These are phyloP conservation scores for Paramecium pentaurelia DNA, from an alignment of 73 alveolate species.

Conservation along the genomic window DNA sequence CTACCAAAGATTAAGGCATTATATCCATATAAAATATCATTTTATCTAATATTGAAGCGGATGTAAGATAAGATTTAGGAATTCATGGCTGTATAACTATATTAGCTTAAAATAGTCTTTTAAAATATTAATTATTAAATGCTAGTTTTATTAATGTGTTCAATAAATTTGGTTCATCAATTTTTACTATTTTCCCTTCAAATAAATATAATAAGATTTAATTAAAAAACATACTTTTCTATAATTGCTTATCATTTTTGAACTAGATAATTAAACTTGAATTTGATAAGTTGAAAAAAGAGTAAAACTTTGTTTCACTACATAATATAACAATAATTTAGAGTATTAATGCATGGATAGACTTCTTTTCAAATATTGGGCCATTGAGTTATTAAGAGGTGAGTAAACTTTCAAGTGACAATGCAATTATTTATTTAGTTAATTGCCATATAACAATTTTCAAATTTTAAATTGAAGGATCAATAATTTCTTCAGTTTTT, in stretches of 20 bases:
- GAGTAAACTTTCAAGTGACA: not conserved
- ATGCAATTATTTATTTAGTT: not conserved
- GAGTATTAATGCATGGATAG: not conserved
- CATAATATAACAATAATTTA: not conserved
- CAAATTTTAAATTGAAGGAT: not conserved
- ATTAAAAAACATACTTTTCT: not conserved
- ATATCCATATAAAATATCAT: not conserved
- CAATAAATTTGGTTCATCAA: not conserved
- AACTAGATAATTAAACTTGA: not conserved
- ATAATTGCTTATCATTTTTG: not conserved
- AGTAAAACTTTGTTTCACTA: not conserved
- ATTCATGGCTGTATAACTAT: not conserved
- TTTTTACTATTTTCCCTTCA: not conserved
- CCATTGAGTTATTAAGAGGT: not conserved
- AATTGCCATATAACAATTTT: not conserved
- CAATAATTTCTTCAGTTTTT: not conserved
- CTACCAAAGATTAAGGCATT: not conserved
- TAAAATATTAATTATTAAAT: not conserved
- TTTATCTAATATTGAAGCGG: not conserved
- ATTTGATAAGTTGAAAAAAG: not conserved
- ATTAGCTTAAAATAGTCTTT: not conserved
- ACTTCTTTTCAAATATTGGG: not conserved
- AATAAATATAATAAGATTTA: not conserved
- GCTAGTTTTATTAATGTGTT: not conserved
- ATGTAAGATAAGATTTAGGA: not conserved